These are phyloP conservation scores for Bacterosira constricta DNA, from an alignment of 108 stramenopile species.

Conservation along the genomic window DNA sequence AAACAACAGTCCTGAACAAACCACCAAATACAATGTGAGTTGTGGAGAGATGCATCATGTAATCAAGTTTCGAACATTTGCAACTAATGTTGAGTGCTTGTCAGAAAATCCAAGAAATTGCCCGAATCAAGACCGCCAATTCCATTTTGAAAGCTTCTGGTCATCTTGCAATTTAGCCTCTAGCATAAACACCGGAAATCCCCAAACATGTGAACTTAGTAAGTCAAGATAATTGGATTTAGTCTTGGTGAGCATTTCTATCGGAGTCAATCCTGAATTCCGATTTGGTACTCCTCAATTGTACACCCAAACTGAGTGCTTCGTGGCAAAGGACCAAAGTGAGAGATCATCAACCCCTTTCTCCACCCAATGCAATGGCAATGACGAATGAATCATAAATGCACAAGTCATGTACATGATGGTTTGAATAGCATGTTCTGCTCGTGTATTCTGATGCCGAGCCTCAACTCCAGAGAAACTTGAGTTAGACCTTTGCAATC, in stretches of 20 bases:
- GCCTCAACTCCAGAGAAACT: constrained; percentile 39
- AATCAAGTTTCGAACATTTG: constrained; percentile 10
- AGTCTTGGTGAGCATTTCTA: not conserved
- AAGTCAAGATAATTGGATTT: not conserved
- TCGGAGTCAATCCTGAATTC: too few species aligned
- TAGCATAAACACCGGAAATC: constrained; percentile 49
- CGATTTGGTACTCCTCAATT: too few species aligned
- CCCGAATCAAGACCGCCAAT: not conserved
- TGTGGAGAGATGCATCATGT: constrained; percentile 43
- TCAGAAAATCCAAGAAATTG: not conserved
- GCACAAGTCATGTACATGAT: constrained; percentile 40
- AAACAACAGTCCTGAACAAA: constrained; percentile 14
- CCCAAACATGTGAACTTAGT: constrained; percentile 16
- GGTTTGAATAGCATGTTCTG: constrained; percentile 44
- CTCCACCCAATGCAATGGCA: constrained; percentile 53
- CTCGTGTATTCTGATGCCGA: constrained; percentile 51
- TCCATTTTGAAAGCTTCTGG: constrained; percentile 13
- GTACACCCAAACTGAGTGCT: constrained; percentile 40
- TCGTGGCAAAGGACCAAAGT: constrained; percentile 59
- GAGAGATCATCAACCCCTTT: not conserved
- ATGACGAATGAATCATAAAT: constrained; percentile 40
- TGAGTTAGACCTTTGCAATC: constrained; percentile 4
- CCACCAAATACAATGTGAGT: constrained; percentile 20
- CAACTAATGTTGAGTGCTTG: not conserved
- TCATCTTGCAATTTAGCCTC: constrained; percentile 21